Evolutionary conservation across 345 rosid genomes (phyloP).

Genomic region (Sapria himalayana): DNA sequence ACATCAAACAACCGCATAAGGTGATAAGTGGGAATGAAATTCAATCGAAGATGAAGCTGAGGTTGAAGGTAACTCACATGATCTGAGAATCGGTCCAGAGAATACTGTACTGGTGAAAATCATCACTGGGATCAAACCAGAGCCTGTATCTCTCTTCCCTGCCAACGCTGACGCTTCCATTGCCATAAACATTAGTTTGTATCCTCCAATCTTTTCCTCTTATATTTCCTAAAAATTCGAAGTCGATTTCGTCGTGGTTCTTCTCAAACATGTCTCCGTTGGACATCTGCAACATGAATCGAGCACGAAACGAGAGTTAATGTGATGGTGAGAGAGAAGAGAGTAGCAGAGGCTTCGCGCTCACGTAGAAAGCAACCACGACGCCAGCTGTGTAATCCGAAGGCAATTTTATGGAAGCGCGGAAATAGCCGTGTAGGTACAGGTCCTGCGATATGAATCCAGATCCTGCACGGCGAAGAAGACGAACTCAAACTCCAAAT

Average conservation of each 20-base stretch:
- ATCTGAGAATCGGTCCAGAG: constrained; percentile 87
- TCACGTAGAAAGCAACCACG: constrained; percentile 94
- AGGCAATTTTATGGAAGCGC: constrained; percentile 84
- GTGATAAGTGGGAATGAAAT: neutral
- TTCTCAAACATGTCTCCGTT: constrained; percentile 84
- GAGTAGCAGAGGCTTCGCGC: too few relatives aligned
- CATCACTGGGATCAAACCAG: constrained; percentile 97
- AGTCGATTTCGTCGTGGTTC: constrained; percentile 96
- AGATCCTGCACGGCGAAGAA: constrained; percentile 41
- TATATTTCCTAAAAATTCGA: constrained; percentile 91
- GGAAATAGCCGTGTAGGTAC: constrained; percentile 82
- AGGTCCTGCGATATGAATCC: constrained; percentile 92
- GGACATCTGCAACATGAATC: constrained; percentile 39
- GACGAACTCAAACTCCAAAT: too few relatives aligned
- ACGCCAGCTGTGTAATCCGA: constrained; percentile 96
- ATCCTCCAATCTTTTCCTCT: constrained; percentile 98
- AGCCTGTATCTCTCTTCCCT: constrained; percentile 91
- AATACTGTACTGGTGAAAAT: constrained; percentile 74
- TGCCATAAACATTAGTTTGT: constrained; percentile 87
- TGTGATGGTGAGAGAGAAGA: neutral
- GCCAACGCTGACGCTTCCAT: constrained; percentile 76
- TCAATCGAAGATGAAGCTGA: neutral
- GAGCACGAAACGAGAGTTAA: neutral
- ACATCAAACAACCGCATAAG: constrained; percentile 1
- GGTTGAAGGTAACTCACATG: constrained; percentile 38